Base-by-base conservation (phyloP, 345 rosid genomes). In the Atalantia buxifolia region DNA sequence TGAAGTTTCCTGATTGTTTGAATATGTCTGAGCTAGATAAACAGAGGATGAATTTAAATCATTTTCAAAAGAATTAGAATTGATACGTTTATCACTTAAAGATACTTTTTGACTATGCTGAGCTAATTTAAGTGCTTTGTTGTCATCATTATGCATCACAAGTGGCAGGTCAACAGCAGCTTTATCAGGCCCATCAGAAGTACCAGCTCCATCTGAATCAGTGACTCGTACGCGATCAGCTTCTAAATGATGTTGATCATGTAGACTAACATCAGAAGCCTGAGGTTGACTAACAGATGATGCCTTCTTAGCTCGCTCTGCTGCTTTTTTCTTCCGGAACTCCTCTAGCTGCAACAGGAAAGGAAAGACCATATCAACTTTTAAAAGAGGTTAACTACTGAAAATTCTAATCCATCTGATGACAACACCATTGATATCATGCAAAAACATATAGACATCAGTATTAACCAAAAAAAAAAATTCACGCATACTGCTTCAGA, bases 241-340 rank as follows among this genome's bases (percentile, higher is more conserved):
- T 82, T 85, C 90, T 53, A 71, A 72, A 79, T 77, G 84, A 64
- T 72, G 78, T 80, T 78, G 87, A 69, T 87, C 83, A 68, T 75
- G 79, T 74, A 74, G 40, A 70, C 40, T 78, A 66, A 71, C 79
- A 77, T 86, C 88, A 75, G 88, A 80, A 88, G 74, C 73, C 42
- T 76, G 56, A 83, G 84, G 66, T 66, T 81, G 92, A 77, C 71
- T 80, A 67, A 48, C 81, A 65, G 86, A 71, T 38, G 87, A 76
- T 35, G 87, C 85, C 84, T 93, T 94, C 84, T 89, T 94, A 27
- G 95, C 93, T 80, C 86, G 83, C 53, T 91, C 98, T 33, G 97
- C 97, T 68, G 98, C 99, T 78, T 93, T 97, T 88, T 89, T 91
- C 92, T 92, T 97, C 24, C 99, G 95, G 60, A 97, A 97, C 87